phyloP scores from a whole-genome alignment of 192 early-diverging fungal species.

The Rhizophagus sp. region DNA sequence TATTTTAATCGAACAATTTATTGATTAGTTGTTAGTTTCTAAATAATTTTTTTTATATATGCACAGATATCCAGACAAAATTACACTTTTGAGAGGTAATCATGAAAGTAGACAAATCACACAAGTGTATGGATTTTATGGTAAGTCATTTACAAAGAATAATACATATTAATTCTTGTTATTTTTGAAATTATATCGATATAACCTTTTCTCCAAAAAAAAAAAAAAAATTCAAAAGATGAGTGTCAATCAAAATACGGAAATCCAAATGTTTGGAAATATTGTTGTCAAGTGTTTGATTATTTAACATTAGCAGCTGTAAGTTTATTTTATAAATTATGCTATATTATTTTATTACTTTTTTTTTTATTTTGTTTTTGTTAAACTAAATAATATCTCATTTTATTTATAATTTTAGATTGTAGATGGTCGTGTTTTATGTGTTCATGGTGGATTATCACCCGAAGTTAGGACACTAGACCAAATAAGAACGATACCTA shows the following conservation, averaged over 20 bases:
- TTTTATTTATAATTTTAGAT: constrained; percentile 54
- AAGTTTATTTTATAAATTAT: constrained; percentile 30
- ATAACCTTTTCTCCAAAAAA: neutral
- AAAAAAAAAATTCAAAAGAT: constrained; percentile 49
- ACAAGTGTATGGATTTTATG: constrained; percentile 95
- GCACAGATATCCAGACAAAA: constrained; percentile 90
- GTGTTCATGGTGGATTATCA: constrained; percentile 92
- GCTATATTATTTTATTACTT: neutral
- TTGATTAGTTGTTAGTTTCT: constrained; percentile 1
- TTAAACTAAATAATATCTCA: neutral
- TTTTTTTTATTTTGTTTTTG: too few relatives aligned
- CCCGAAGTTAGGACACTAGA: constrained; percentile 92
- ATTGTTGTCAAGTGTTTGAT: constrained; percentile 93
- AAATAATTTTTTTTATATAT: neutral
- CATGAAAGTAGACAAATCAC: constrained; percentile 98
- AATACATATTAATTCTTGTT: neutral
- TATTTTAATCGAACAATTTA: neutral
- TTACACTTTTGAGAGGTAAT: constrained; percentile 93
- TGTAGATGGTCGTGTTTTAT: constrained; percentile 90
- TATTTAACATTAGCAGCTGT: constrained; percentile 90
- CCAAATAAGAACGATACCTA: constrained; percentile 92
- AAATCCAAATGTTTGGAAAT: constrained; percentile 95
- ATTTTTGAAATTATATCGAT: neutral
- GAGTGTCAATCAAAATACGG: constrained; percentile 95
- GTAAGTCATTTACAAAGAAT: constrained; percentile 39